phyloP scores from a whole-genome alignment of 768 basidiomycete genomes.

The Amylocystis lapponica region DNA sequence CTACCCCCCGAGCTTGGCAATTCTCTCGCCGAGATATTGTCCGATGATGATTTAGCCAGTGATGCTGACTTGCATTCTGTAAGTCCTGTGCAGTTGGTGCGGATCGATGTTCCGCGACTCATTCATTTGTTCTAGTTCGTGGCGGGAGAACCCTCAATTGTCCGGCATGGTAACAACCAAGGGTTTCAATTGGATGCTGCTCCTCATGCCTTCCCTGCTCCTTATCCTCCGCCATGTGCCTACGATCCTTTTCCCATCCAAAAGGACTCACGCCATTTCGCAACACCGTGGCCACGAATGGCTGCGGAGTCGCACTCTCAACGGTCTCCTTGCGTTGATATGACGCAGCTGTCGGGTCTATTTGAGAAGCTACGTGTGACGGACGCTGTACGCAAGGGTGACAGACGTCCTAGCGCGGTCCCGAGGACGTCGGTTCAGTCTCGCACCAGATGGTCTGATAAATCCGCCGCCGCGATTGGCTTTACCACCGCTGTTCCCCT shows the following conservation, averaged over 20 bases:
- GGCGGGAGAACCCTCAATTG: too few species aligned
- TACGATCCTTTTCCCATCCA: conserved; percentile 13
- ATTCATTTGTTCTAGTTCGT: background rate
- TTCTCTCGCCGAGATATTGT: background rate
- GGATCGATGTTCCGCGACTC: background rate
- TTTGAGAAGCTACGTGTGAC: background rate
- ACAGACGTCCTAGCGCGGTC: too few species aligned
- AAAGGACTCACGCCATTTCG: background rate
- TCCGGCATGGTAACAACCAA: too few species aligned
- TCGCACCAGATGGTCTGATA: too few species aligned
- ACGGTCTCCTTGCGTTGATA: background rate
- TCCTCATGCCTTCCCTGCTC: conserved; percentile 11
- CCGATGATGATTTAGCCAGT: background rate
- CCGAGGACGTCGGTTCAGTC: too few species aligned
- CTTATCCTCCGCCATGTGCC: conserved; percentile 11
- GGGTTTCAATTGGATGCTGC: conserved; percentile 1
- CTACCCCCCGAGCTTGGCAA: background rate
- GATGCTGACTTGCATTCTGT: background rate
- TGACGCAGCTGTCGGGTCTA: background rate
- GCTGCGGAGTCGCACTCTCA: background rate
- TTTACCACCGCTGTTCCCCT: too few species aligned
- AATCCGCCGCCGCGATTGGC: too few species aligned
- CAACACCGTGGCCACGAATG: conserved; percentile 2
- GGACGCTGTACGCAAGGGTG: too few species aligned
- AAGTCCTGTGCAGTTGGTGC: background rate